These are phyloP conservation scores for Sporobolomyces roseus DNA, from an alignment of 768 basidiomycete genomes.

Conservation along the genomic window DNA sequence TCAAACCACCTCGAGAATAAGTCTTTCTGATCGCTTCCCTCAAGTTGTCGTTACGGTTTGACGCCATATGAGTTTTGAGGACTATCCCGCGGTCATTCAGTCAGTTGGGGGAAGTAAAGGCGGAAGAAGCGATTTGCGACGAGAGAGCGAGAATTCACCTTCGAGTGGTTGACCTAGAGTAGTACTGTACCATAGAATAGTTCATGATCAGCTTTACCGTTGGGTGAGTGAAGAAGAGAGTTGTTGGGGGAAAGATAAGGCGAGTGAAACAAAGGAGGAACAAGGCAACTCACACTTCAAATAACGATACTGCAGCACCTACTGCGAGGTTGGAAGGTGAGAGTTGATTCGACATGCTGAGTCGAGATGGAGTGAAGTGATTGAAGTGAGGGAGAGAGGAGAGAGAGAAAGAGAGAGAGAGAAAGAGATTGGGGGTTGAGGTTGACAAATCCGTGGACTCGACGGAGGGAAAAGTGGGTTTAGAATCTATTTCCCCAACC, in stretches of 20 bases:
- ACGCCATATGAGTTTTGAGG: slow-evolving; percentile 98
- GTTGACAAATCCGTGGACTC: no score
- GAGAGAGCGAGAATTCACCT: background rate
- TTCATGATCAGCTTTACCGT: no score
- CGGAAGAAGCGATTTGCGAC: background rate
- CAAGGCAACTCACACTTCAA: slow-evolving; percentile 15
- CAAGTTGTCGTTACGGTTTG: slow-evolving; percentile 88
- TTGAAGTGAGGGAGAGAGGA: background rate
- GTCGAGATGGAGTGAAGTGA: background rate
- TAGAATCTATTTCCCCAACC: no score
- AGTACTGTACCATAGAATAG: background rate
- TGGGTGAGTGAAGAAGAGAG: background rate
- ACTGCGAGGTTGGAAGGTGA: slow-evolving; percentile 18
- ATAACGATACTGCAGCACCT: slow-evolving; percentile 23
- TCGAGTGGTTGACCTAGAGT: slow-evolving; percentile 35
- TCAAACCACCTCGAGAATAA: slow-evolving; percentile 80
- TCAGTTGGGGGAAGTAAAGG: background rate
- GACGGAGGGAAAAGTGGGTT: no score
- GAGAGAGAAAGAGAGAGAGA: slow-evolving; percentile 1
- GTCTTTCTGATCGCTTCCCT: slow-evolving; percentile 73
- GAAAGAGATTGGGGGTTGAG: no score
- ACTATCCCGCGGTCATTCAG: slow-evolving; percentile 51
- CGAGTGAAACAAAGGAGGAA: background rate
- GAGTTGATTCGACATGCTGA: background rate
- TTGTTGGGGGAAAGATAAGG: background rate